These are phyloP conservation scores for Tieghemiomyces parasiticus DNA, from an alignment of 192 early-diverging fungal species.

Conservation along the genomic window DNA sequence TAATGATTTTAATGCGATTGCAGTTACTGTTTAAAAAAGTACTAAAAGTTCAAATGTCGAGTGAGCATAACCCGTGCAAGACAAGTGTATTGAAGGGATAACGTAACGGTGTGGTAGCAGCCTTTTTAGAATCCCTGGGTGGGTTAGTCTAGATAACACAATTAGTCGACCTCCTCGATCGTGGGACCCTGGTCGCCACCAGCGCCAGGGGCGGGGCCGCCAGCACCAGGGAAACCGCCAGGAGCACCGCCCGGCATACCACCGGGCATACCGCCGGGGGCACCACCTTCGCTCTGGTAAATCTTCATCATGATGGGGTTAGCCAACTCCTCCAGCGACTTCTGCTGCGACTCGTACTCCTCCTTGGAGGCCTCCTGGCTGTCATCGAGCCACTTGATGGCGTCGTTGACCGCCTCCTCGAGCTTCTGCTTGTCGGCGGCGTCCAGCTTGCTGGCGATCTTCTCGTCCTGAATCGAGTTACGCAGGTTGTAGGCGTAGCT, in stretches of 20 bases:
- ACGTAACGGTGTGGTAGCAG: too few relatives aligned
- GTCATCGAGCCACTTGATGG: conserved; percentile 89
- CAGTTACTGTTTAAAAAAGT: too few relatives aligned
- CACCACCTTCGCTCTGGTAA: conserved; percentile 67
- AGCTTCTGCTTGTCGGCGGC: conserved; percentile 85
- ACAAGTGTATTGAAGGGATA: too few relatives aligned
- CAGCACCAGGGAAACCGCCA: conserved; percentile 53
- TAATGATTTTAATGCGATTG: too few relatives aligned
- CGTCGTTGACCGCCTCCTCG: conserved; percentile 64
- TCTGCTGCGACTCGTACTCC: conserved; percentile 90
- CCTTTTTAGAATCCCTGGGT: too few relatives aligned
- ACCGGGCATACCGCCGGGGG: conserved; percentile 39
- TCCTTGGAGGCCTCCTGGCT: conserved; percentile 94
- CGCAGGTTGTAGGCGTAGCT: conserved; percentile 95
- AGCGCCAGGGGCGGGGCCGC: conserved; percentile 23
- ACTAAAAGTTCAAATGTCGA: too few relatives aligned
- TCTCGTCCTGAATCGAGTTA: conserved; percentile 76
- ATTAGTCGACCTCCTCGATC: conserved; percentile 67
- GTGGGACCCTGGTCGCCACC: conserved; percentile 38
- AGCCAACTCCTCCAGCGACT: conserved; percentile 83
- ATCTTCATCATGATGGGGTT: conserved; percentile 97
- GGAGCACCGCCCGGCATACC: conserved; percentile 47
- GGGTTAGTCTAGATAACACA: conserved; percentile 8
- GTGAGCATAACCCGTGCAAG: too few relatives aligned
- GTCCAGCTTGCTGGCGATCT: conserved; percentile 64